Percentiles rank a stretch among this genome's conserved stretches.
phyloP scores from a whole-genome alignment of 805 yeast genomes.

The Cyberlindnera petersonii region DNA sequence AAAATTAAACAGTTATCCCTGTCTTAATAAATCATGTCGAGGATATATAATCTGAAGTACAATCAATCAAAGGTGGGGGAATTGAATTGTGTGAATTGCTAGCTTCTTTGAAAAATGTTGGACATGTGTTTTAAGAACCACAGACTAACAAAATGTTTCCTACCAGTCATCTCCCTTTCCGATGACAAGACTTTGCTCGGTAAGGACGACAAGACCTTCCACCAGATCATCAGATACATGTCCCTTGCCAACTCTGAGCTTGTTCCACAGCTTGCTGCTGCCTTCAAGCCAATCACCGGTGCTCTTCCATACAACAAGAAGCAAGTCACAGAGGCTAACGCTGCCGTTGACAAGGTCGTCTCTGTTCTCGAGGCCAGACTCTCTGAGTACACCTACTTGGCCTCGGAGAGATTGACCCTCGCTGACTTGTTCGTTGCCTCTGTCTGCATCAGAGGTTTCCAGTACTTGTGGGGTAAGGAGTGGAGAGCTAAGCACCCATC shows the following conservation, averaged over 20 bases:
- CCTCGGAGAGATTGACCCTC: slow-evolving; percentile 58
- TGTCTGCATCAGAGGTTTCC: slow-evolving; percentile 50
- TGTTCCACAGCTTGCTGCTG: slow-evolving; percentile 41
- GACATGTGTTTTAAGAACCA: too few species aligned
- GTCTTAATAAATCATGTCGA: slow-evolving; percentile 79
- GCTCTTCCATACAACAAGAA: slow-evolving; percentile 74
- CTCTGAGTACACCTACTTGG: slow-evolving; percentile 60
- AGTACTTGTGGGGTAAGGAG: slow-evolving; percentile 54
- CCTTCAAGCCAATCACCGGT: slow-evolving; percentile 63
- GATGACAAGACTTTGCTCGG: slow-evolving; percentile 53
- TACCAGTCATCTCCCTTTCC: slow-evolving; percentile 31
- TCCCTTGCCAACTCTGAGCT: slow-evolving; percentile 73
- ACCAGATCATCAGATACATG: slow-evolving; percentile 64
- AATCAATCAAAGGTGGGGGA: not conserved
- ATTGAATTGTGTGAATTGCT: not conserved
- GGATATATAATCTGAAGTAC: slow-evolving; percentile 49
- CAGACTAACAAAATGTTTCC: too few species aligned
- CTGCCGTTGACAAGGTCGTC: slow-evolving; percentile 33
- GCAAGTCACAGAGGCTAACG: slow-evolving; percentile 43
- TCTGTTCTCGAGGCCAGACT: slow-evolving; percentile 53
- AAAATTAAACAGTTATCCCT: slow-evolving; percentile 73
- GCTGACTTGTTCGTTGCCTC: slow-evolving; percentile 63
- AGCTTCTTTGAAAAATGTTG: not conserved
- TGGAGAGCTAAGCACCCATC: slow-evolving; percentile 64
- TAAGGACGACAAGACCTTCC: slow-evolving; percentile 57